Evolutionary conservation across 306 rosid genomes (phyloP).

Genomic region (Fragaria vesca): DNA sequence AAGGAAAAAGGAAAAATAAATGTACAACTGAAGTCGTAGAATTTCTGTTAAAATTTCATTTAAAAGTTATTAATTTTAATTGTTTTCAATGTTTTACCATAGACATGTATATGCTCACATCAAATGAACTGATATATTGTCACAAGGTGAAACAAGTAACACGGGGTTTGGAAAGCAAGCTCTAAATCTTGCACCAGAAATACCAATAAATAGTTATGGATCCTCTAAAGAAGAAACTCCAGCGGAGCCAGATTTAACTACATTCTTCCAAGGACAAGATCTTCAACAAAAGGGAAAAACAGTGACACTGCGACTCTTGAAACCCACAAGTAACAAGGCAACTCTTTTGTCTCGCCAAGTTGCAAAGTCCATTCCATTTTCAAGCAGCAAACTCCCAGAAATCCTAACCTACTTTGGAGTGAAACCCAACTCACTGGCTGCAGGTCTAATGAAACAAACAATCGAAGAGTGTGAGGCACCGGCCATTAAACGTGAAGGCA

Average conservation of each 20-base stretch:
- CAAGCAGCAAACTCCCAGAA: constrained; percentile 15
- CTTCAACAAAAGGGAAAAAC: background rate
- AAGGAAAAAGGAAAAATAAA: too few species aligned
- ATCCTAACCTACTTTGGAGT: constrained; percentile 19
- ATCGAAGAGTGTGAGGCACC: constrained; percentile 28
- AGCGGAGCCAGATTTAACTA: background rate
- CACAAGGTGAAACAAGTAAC: background rate
- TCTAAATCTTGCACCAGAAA: background rate
- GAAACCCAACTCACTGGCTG: constrained; percentile 17
- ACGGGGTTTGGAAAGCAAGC: background rate
- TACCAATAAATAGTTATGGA: too few species aligned
- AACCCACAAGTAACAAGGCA: background rate
- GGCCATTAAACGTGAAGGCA: constrained; percentile 20
- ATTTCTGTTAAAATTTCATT: too few species aligned
- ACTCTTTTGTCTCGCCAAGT: background rate
- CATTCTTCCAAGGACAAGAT: background rate
- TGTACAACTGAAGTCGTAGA: too few species aligned
- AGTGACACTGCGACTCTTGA: background rate
- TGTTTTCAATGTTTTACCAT: background rate
- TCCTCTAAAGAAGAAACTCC: background rate
- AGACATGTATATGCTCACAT: background rate
- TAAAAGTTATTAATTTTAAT: too few species aligned
- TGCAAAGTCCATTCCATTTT: constrained; percentile 20
- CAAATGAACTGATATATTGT: background rate
- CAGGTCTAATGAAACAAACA: constrained; percentile 12